Evolutionary conservation across 345 rosid species (phyloP).

Genomic region (Diplotaxis tenuifolia): DNA sequence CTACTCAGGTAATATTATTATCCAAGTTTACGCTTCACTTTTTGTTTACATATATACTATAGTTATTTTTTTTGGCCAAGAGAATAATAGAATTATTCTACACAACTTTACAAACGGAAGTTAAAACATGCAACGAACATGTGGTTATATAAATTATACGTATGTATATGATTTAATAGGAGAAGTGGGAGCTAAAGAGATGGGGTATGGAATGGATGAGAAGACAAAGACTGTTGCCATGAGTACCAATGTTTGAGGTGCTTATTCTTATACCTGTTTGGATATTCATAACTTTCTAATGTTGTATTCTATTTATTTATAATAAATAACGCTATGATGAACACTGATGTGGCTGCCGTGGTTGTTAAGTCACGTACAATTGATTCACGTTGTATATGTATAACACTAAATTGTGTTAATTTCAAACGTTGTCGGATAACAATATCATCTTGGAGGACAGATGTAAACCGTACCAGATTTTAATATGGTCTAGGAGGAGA

Average conservation of each 20-base stretch:
- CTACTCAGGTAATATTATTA: background rate
- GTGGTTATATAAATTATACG: background rate
- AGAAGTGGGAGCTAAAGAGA: constrained; percentile 6
- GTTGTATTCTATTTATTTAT: background rate
- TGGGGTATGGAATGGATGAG: background rate
- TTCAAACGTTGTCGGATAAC: background rate
- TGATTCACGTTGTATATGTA: too few relatives aligned
- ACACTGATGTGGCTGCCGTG: background rate
- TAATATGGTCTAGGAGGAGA: background rate
- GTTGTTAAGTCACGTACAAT: background rate
- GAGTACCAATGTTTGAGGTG: constrained; percentile 6
- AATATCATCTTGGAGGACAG: background rate
- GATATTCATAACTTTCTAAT: background rate
- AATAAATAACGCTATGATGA: background rate
- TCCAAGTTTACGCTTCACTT: background rate
- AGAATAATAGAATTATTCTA: background rate
- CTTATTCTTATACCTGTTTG: background rate
- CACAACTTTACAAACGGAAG: background rate
- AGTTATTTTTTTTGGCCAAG: background rate
- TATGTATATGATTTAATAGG: background rate
- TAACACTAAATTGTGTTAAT: background rate
- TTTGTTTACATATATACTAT: too few relatives aligned
- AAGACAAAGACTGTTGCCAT: background rate
- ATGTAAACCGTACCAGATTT: background rate
- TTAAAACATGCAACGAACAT: background rate